Base-by-base conservation (phyloP, 2,329 filamentous ascomycete species). In the Fusarium avenaceum region DNA sequence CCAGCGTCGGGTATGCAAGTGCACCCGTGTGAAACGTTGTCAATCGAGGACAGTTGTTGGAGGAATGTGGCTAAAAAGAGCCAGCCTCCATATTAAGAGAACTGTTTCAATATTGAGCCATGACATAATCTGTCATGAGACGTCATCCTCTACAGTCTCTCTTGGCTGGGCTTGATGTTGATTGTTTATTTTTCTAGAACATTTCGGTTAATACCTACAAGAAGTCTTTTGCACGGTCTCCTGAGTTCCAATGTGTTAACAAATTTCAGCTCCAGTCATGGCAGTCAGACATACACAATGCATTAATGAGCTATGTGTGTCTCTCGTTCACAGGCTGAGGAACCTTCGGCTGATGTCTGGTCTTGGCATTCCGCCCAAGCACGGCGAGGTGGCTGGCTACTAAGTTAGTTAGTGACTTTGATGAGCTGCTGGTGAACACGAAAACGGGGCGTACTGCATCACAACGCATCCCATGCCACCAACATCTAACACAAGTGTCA, bases 391-490 rank as follows among this genome's bases (percentile, higher is more conserved):
- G 53, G 56, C 50, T 65, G 35, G 46, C 19, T 30, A 26, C 22
- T 22, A 22, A 22, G 26, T 24, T 24, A 24, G 26, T 9, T 26
- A 43, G 28, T 33, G 35, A 33, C 44, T 22, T 35, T 30, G 32
- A 44, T 52, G 46, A 57, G 28, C 52, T 49, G 48, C 20, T 64
- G 54, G 62, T 63, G 57, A 57, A 52, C 46, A 70, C 57, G 46
- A 68, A 57, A 69, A 69, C 53, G 39, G 56, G 53, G 45, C 57
- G 55, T 62, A 55, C 59, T 66, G 55, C 68, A 72, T 70, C 68
- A 69, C 54, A 52, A 58, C 59, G 48, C 47, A 66, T 54, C 33
- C 35, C 57, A 69, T 67, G 46, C 51, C 49, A 72, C 56, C 63
- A 69, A 49, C 45, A 54, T 44, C 26, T 63, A 15, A 39, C 63